Base-by-base conservation (phyloP, 495 filamentous ascomycete species). In the Beverwykella pulmonaria region DNA sequence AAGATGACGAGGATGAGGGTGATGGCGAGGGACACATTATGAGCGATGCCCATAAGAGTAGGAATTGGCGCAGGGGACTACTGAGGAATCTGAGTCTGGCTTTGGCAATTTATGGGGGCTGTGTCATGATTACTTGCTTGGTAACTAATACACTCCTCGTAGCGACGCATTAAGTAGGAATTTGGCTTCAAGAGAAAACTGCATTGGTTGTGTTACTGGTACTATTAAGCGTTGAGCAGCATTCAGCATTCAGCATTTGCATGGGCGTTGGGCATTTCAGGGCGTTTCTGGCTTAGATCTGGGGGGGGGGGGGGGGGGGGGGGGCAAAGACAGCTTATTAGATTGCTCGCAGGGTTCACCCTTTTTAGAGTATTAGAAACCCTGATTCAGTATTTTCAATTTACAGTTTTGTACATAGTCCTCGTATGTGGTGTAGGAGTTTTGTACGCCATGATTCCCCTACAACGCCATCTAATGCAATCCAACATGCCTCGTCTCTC, bases 121-220 rank as follows among this genome's bases (percentile, higher is more conserved):
- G 90, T 53, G 92, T 98, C 39, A 98, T 98, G 94, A 78, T 90
- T 9, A 86, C 92, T 46, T 98, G 93, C 73, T 77, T 98, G 70
- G 78, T 83, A 36, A 92, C 92, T 73, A 97, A 97, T 74, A 87
- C 87, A 10, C 85, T 93, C 69, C 91, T 92, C 53, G 78, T 85
- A 59, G 82, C 82, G 49, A 81, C 82, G 22, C 80, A 83, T 75
- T 87, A 55, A 66, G 39, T 17, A 10, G 2, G 39, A n/a, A n/a
- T n/a, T 15, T 44, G 17, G 17, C 15, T 10, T n/a, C 17, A n/a
- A 12, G 32, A 12, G 32, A 5, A 12, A 34, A 34, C 32, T 5
- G 39, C 39, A 44, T 44, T 44, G 2, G 3, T 17, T 56, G 19
- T 7, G 15, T 30, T 30, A 7, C 53, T 30, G 53, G 27, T 44